Conservation (phyloP, 2,329 filamentous ascomycete species). For the Fusarium musae region DNA sequence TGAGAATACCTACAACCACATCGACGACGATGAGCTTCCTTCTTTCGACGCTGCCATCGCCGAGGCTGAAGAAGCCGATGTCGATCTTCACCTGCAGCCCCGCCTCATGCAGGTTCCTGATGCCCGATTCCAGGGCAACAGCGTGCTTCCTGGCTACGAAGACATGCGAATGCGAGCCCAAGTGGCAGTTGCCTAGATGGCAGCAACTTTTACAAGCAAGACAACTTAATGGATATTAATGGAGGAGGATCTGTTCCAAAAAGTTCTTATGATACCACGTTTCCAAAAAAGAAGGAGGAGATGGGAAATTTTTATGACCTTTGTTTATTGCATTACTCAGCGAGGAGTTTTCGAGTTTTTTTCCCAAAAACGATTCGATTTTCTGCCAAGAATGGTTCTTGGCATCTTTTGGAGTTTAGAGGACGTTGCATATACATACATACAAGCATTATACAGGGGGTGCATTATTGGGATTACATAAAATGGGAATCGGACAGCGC, state of each 20-base stretch:
- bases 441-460: constrained; percentile 2
- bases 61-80: constrained; percentile 55
- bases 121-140: constrained; percentile 46
- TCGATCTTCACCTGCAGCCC: constrained; percentile 56
- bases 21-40: constrained; percentile 53
- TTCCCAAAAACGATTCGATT: constrained; percentile 14
- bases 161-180: constrained; percentile 44
- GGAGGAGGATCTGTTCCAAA: constrained; percentile 25
- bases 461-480: constrained; percentile 17
- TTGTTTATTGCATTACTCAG: constrained; percentile 34
- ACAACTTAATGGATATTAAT: constrained; percentile 36
- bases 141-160: constrained; percentile 55
- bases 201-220: not conserved
- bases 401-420: constrained; percentile 23
- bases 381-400: constrained; percentile 15
- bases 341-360: constrained; percentile 40
- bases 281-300: constrained; percentile 17
- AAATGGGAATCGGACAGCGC: constrained; percentile 18
- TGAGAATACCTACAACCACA: constrained; percentile 49
- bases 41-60: constrained; percentile 62
- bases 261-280: constrained; percentile 33
- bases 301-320: constrained; percentile 29
- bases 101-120: constrained; percentile 52
- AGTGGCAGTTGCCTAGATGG: constrained; percentile 41
- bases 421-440: not conserved